Conservation (phyloP, 768 basidiomycete genomes). For the Termitomyces sp. region DNA sequence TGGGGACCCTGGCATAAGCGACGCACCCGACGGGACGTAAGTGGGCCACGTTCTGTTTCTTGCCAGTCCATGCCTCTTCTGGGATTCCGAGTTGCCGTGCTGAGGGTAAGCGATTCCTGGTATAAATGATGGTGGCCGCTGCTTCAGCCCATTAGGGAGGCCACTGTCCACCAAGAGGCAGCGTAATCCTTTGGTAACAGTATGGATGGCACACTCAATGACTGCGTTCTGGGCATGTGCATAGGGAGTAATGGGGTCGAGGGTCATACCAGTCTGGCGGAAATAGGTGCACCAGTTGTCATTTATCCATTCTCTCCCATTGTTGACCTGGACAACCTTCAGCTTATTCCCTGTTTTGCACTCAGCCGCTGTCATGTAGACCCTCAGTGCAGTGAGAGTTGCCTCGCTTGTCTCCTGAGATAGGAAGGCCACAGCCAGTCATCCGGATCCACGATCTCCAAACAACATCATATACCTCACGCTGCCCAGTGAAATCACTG, state of each 20-base stretch:
- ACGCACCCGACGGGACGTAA: not conserved
- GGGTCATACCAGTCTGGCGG: not conserved
- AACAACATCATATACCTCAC: no score
- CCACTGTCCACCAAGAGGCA: not conserved
- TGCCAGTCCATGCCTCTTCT: not conserved
- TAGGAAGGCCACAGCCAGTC: no score
- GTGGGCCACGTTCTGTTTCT: not conserved
- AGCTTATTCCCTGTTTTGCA: not conserved
- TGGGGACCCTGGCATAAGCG: not conserved
- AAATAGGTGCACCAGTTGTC: not conserved
- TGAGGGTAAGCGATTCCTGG: not conserved
- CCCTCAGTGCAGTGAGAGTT: not conserved
- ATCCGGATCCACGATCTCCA: no score
- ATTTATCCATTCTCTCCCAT: not conserved
- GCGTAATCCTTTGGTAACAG: not conserved
- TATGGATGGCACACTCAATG: not conserved
- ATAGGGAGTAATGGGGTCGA: not conserved
- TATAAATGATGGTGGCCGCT: not conserved
- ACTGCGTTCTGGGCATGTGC: not conserved
- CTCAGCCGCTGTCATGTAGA: not conserved
- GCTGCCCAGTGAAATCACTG: no score
- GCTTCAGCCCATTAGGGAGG: not conserved
- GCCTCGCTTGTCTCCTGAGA: not conserved
- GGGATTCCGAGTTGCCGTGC: not conserved
- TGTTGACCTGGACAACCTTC: not conserved